A percentile compares a stretch with the other conserved stretches of the same genome.
Evolutionary conservation across 345 rosid species (phyloP).

Genomic region (Geranium brycei): DNA sequence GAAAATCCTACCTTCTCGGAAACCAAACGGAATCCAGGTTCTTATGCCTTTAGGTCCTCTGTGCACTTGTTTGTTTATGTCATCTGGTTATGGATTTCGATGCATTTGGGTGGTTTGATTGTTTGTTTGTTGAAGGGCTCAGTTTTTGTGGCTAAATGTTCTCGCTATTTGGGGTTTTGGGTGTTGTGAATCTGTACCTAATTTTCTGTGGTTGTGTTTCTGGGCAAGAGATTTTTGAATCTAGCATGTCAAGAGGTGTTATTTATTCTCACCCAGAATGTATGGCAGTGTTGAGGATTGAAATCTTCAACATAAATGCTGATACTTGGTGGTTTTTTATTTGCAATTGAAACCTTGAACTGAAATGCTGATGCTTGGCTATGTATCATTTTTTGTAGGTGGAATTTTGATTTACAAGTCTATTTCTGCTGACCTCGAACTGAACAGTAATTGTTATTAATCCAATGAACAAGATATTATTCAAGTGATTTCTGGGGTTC

Average conservation of each 20-base stretch:
- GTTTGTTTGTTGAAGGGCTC: background rate
- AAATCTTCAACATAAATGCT: no score
- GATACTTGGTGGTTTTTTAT: no score
- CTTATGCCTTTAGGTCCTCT: background rate
- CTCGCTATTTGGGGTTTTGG: background rate
- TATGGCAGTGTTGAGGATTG: background rate
- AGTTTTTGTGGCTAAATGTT: no score
- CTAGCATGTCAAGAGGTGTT: background rate
- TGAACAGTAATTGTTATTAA: no score
- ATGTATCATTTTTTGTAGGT: background rate
- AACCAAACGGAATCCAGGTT: background rate
- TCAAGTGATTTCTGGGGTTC: slow-evolving; percentile 1
- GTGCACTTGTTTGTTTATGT: no score
- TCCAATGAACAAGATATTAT: background rate
- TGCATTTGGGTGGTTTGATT: background rate
- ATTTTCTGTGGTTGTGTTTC: no score
- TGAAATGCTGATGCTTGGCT: background rate
- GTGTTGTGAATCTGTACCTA: background rate
- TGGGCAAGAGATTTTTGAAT: no score
- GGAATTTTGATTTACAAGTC: background rate
- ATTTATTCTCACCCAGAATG: background rate
- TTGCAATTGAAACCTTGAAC: no score
- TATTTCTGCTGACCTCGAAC: background rate
- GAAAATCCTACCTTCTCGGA: background rate
- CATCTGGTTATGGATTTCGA: background rate